phyloP scores from a whole-genome alignment of 306 rosid species.

The Prunus kanzakura region DNA sequence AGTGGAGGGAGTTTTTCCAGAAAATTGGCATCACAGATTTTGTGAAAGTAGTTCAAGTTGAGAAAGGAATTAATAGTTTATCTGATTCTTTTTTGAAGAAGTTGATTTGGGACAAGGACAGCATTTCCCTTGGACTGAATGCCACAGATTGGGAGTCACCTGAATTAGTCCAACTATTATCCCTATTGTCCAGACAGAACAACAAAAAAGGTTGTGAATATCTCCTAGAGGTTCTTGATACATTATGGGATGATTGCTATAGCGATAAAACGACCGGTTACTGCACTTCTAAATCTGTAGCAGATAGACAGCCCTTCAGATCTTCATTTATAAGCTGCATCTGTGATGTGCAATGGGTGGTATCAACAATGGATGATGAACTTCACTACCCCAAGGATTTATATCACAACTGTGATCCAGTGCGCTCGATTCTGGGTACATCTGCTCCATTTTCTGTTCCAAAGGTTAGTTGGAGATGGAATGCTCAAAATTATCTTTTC shows the following conservation, averaged over 20 bases:
- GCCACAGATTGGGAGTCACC: slow-evolving; percentile 90
- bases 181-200: slow-evolving; percentile 48
- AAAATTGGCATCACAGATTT: slow-evolving; percentile 77
- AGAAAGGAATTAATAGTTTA: slow-evolving; percentile 47
- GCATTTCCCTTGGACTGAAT: slow-evolving; percentile 50
- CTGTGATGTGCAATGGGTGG: slow-evolving; percentile 72
- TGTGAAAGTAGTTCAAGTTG: slow-evolving; percentile 57
- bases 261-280: slow-evolving; percentile 57
- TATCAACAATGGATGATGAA: slow-evolving; percentile 58
- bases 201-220: slow-evolving; percentile 52
- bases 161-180: slow-evolving; percentile 58
- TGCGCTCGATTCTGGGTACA: slow-evolving; percentile 60
- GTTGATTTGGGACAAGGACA: slow-evolving; percentile 49
- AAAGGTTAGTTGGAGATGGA: slow-evolving; percentile 54
- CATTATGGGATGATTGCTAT: slow-evolving; percentile 78
- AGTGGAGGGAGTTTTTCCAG: slow-evolving; percentile 85
- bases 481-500: not conserved
- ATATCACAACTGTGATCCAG: slow-evolving; percentile 69
- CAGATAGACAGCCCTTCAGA: slow-evolving; percentile 48
- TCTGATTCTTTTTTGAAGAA: slow-evolving; percentile 40
- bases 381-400: slow-evolving; percentile 78
- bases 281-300: slow-evolving; percentile 42
- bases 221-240: slow-evolving; percentile 75
- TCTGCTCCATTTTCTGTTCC: slow-evolving; percentile 85
- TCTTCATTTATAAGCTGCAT: slow-evolving; percentile 65